Conservation (phyloP, 2,329 filamentous ascomycete species). For the Exophiala bonariae region DNA sequence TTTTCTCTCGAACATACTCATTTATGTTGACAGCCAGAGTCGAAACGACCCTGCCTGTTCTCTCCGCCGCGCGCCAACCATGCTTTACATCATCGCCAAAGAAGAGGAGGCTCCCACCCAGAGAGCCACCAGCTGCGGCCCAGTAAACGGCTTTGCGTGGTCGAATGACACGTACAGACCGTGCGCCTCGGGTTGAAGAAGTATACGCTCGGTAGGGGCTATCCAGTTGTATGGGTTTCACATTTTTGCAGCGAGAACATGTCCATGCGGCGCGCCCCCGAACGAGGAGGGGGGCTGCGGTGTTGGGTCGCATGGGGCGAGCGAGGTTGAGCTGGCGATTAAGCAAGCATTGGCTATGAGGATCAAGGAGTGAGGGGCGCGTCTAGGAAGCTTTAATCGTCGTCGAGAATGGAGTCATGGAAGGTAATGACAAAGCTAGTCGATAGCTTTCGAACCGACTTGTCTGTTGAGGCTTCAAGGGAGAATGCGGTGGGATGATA, state of each 20-base stretch:
- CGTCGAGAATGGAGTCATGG: too few relatives aligned
- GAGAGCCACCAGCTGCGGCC: conserved; percentile 22
- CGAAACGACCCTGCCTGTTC: conserved; percentile 74
- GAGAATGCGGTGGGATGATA: too few relatives aligned
- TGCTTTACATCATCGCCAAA: conserved; percentile 70
- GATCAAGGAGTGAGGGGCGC: too few relatives aligned
- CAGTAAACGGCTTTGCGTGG: conserved; percentile 18
- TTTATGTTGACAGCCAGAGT: conserved; percentile 81
- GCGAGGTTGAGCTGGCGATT: neutral
- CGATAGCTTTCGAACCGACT: too few relatives aligned
- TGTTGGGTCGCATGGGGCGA: conserved; percentile 20
- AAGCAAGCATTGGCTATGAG: neutral
- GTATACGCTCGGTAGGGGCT: conserved; percentile 6
- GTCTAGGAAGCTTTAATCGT: too few relatives aligned
- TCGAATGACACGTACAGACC: conserved; percentile 16
- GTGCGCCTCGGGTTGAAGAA: conserved; percentile 1
- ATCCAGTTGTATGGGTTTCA: neutral
- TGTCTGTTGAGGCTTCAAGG: too few relatives aligned
- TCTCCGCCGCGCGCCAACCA: conserved; percentile 71
- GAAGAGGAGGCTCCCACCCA: conserved; percentile 30
- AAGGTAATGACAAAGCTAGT: too few relatives aligned
- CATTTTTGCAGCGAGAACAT: conserved; percentile 19
- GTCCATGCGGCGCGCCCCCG: conserved; percentile 21
- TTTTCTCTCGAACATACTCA: conserved; percentile 59
- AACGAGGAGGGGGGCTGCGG: conserved; percentile 10